Conservation (phyloP, 345 rosid species). For the Balakata baccata region DNA sequence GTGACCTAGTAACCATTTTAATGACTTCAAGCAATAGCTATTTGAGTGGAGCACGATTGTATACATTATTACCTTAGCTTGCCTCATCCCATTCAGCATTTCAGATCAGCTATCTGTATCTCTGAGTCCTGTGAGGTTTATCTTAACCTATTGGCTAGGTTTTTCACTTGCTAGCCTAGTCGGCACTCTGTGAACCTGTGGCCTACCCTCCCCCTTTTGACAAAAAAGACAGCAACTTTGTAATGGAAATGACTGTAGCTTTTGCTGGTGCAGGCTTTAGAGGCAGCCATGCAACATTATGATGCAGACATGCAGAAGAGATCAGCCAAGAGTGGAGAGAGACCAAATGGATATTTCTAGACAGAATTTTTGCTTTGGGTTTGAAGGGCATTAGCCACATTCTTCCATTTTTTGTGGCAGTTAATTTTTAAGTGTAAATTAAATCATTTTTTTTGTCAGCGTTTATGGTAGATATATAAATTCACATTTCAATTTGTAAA, state of each 20-base stretch:
- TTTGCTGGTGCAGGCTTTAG: constrained; percentile 32
- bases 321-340: constrained; percentile 18
- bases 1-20: too few relatives aligned
- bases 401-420: background rate
- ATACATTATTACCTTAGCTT: background rate
- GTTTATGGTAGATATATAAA: too few relatives aligned
- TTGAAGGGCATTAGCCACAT: background rate
- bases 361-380: background rate
- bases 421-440: background rate
- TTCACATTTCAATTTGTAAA: background rate
- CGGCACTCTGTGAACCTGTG: too few relatives aligned
- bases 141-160: too few relatives aligned
- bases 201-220: too few relatives aligned
- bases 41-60: background rate
- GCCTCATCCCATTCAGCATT: background rate
- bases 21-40: too few relatives aligned
- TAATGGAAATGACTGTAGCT: too few relatives aligned
- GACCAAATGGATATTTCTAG: constrained; percentile 30
- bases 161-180: too few relatives aligned
- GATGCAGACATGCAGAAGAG: constrained; percentile 36
- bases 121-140: too few relatives aligned
- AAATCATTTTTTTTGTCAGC: constrained; percentile 19
- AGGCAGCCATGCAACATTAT: constrained; percentile 37
- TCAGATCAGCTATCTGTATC: background rate
- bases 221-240: background rate